Conservation (phyloP, 371 early-diverging fungal genomes). For the Phascolomyces articulosus region DNA sequence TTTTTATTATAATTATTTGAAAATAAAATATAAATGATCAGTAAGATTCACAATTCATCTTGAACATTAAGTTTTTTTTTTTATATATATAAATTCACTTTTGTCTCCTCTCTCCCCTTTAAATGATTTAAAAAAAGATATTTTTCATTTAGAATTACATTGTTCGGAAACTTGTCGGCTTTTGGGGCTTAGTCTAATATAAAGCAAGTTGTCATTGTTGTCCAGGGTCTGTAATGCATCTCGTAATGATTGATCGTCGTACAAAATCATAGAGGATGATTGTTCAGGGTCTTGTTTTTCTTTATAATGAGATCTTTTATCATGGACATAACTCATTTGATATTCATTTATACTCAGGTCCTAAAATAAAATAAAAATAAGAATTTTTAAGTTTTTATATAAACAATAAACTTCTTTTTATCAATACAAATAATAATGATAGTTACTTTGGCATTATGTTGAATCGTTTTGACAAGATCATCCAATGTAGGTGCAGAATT, state of each 20-base stretch:
- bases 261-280: constrained; percentile 10
- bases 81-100: not conserved
- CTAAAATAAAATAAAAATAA: not conserved
- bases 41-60: constrained; percentile 14
- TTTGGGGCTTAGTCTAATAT: constrained; percentile 9
- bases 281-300: not conserved
- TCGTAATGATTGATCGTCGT: constrained; percentile 23
- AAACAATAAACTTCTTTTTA: not conserved
- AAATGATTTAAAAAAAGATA: not conserved
- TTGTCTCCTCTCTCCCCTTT: not conserved
- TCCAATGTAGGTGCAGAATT: constrained; percentile 18
- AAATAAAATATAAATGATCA: not conserved
- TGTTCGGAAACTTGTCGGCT: constrained; percentile 10
- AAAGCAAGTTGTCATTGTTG: not conserved
- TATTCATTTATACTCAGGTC: constrained; percentile 17
- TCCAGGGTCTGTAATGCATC: constrained; percentile 12
- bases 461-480: constrained; percentile 21
- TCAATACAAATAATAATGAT: not conserved
- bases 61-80: not conserved
- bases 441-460: constrained; percentile 20
- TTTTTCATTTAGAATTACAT: constrained; percentile 1
- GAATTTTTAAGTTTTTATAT: too few species aligned
- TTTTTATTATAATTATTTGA: not conserved
- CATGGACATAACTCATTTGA: constrained; percentile 15
- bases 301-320: too few species aligned